A percentile compares a stretch with the other conserved stretches of the same genome.
Conservation (phyloP, 257 asterid species). For the Rubia yunnanensis region DNA sequence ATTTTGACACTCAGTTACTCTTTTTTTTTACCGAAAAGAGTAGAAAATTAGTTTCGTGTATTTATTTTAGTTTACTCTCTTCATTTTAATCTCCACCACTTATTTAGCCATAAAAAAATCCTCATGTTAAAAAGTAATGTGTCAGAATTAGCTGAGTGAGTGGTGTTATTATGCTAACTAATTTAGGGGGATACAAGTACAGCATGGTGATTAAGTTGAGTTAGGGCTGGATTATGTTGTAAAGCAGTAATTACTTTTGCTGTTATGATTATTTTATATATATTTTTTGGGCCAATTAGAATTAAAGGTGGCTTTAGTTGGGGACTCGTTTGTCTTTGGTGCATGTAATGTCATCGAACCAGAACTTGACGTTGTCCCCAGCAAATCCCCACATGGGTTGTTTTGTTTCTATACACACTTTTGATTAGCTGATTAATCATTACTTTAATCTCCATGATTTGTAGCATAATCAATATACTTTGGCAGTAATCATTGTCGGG, state of each 20-base stretch:
- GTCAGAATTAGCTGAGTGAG: no score
- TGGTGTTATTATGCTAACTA: no score
- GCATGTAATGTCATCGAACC: slow-evolving; percentile 16
- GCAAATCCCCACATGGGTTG: slow-evolving; percentile 40
- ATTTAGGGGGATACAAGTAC: no score
- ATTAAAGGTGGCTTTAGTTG: not conserved
- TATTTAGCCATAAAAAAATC: no score
- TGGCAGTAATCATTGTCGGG: slow-evolving; percentile 13
- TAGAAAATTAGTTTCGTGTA: no score
- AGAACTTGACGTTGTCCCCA: slow-evolving; percentile 12
- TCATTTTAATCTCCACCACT: no score
- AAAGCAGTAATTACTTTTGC: not conserved
- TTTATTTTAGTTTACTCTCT: no score
- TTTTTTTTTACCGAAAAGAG: no score
- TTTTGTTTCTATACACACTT: slow-evolving; percentile 11
- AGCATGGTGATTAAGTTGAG: no score
- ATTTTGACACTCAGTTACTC: no score
- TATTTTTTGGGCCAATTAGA: not conserved
- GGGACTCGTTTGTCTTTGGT: slow-evolving; percentile 8
- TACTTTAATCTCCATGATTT: slow-evolving; percentile 9
- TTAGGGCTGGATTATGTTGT: not conserved
- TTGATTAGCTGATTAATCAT: not conserved
- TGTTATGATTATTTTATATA: not conserved
- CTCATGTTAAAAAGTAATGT: no score
- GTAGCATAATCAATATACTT: slow-evolving; percentile 14